These are phyloP conservation scores for Fraxinus latifolia DNA, from an alignment of 305 asterid genomes.

Conservation along the genomic window DNA sequence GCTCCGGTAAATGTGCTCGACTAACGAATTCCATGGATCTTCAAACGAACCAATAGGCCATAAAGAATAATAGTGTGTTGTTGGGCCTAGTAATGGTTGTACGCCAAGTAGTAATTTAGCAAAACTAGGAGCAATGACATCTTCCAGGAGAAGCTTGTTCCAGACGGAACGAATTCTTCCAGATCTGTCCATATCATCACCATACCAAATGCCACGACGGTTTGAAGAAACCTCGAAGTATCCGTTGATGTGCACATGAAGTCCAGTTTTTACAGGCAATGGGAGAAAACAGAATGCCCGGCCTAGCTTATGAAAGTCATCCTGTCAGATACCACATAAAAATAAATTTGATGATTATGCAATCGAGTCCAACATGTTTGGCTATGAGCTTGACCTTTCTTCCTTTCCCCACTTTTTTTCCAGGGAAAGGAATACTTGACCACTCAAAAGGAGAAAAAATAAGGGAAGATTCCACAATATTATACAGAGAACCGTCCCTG, in stretches of 20 bases:
- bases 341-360: slow-evolving; percentile 23
- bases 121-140: slow-evolving; percentile 83
- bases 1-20: slow-evolving; percentile 59
- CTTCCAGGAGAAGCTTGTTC: slow-evolving; percentile 94
- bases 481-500: slow-evolving; percentile 13
- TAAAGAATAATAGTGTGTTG: slow-evolving; percentile 62
- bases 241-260: slow-evolving; percentile 78
- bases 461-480: slow-evolving; percentile 12
- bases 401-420: slow-evolving; percentile 5
- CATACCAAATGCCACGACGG: slow-evolving; percentile 99
- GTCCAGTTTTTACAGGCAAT: slow-evolving; percentile 90
- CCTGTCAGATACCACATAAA: slow-evolving; percentile 49
- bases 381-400: not conserved
- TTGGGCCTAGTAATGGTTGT: slow-evolving; percentile 59
- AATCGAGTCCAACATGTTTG: slow-evolving; percentile 17
- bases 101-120: slow-evolving; percentile 58
- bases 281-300: slow-evolving; percentile 98
- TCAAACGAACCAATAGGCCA: slow-evolving; percentile 96
- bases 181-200: slow-evolving; percentile 97
- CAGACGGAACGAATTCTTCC: slow-evolving; percentile 91
- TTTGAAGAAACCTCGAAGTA: slow-evolving; percentile 95
- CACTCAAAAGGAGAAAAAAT: slow-evolving; percentile 13
- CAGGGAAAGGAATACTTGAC: slow-evolving; percentile 10
- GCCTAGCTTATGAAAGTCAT: slow-evolving; percentile 57
- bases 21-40: slow-evolving; percentile 91